A percentile compares a stretch with the other conserved stretches of the same genome.
These are phyloP conservation scores for Sedum album DNA, from an alignment of 164 flowering plant genomes.

Conservation along the genomic window DNA sequence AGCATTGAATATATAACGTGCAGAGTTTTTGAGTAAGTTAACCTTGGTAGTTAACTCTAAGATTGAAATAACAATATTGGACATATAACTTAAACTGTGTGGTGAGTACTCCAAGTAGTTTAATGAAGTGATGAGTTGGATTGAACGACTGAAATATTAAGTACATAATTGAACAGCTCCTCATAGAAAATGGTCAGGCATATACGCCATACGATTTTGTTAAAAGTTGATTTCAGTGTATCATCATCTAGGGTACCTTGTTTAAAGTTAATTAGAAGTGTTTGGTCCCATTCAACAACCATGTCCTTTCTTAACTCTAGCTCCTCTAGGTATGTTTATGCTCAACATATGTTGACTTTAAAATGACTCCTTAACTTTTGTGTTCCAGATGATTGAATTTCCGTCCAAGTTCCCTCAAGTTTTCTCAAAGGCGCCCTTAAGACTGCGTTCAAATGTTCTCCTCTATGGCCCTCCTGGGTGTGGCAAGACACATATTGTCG, in stretches of 20 bases:
- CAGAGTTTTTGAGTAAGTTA: background rate
- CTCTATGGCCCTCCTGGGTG: constrained; percentile 99
- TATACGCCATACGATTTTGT: background rate
- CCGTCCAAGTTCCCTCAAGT: constrained; percentile 82
- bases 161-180: background rate
- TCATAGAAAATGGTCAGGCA: background rate
- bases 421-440: constrained; percentile 70
- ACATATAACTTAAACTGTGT: background rate
- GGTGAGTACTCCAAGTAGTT: background rate
- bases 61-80: too few species aligned
- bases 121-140: background rate
- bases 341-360: background rate
- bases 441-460: constrained; percentile 85
- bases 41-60: background rate
- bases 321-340: background rate
- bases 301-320: background rate
- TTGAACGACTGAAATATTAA: background rate
- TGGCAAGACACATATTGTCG: constrained; percentile 97
- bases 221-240: background rate
- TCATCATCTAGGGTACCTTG: background rate
- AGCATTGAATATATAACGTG: too few species aligned
- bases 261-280: background rate
- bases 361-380: background rate
- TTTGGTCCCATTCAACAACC: too few species aligned
- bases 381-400: constrained; percentile 76